Evolutionary conservation across 345 rosid genomes (phyloP), one percentile per base, ranked within the genome.

Genomic region (Xanthoceras sorbifolium): DNA sequence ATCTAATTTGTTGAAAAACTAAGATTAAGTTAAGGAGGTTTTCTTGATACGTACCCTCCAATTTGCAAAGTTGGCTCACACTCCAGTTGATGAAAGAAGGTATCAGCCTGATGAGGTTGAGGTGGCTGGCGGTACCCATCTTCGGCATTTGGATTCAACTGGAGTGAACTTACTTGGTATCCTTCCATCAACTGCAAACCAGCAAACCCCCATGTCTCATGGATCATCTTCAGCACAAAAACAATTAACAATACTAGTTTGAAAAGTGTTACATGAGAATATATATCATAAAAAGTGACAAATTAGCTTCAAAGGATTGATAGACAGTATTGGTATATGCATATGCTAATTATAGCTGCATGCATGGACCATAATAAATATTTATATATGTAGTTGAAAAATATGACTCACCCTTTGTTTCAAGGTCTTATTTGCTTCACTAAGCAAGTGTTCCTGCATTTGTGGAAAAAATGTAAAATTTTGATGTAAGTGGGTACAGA

Each of bases 51-150:
- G 26, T 91, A 95, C 99, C 99, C n/a, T n/a, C n/a, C 96, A 20
- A 93, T 93, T 71, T 95, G 98, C 76, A 93, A 80, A 26, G 96
- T 91, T 32, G 99, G 98, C 75, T 93, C 97, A 70, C 94, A 93
- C 15, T 90, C 94, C 85, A 93, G 74, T 20, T 92, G 93, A 74
- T 95, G 98, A 32, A 89, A 95, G 85, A 95, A 95, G 72, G 82
- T 86, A 44, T 90, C 91, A 9, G 80, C 78, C 26, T 89, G 90
- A 23, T 89, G 90, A 23, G 85, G 81, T 29, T 86, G 94, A 77
- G 76, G 83, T 64, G 74, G 84, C 68, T 89, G 92, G 48, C 90
- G 80, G 26, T n/a, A n/a, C 83, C 89, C 77, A 31, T 93, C 99
- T 83, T 95, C 98, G 42, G 73, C 82, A 75, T 78, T 82, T 3